Evolutionary conservation across 306 rosid species (phyloP).

Genomic region (Cucurbita maxima): DNA sequence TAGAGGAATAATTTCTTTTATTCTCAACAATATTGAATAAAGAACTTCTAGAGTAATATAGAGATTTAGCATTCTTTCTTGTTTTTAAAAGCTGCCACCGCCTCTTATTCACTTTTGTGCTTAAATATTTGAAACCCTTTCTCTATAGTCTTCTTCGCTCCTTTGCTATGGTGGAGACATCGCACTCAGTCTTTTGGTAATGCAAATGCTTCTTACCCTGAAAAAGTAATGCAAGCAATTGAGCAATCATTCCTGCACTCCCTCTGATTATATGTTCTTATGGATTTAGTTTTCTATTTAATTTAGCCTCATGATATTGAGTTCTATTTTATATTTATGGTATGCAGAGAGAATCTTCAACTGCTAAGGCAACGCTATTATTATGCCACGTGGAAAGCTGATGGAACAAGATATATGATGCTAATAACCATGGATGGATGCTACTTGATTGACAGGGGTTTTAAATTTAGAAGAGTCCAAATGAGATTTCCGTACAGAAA

Average conservation of each 20-base stretch:
- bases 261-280: background rate
- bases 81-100: background rate
- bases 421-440: conserved; percentile 83
- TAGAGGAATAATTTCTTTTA: background rate
- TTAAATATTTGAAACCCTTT: background rate
- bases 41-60: background rate
- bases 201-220: background rate
- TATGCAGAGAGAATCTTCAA: conserved; percentile 73
- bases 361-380: conserved; percentile 84
- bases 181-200: background rate
- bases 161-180: background rate
- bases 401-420: conserved; percentile 98
- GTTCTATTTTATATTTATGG: conserved; percentile 11
- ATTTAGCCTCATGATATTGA: background rate
- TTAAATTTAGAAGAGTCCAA: conserved; percentile 83
- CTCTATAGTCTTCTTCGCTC: background rate
- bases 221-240: background rate
- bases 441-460: conserved; percentile 75
- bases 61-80: background rate
- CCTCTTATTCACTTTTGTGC: background rate
- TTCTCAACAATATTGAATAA: background rate
- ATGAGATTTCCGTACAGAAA: conserved; percentile 92
- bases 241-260: background rate
- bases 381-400: conserved; percentile 99
- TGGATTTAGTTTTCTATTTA: background rate